Conservation (phyloP, 2,329 filamentous ascomycete species). For the Phaeosphaeriaceae sp. region DNA sequence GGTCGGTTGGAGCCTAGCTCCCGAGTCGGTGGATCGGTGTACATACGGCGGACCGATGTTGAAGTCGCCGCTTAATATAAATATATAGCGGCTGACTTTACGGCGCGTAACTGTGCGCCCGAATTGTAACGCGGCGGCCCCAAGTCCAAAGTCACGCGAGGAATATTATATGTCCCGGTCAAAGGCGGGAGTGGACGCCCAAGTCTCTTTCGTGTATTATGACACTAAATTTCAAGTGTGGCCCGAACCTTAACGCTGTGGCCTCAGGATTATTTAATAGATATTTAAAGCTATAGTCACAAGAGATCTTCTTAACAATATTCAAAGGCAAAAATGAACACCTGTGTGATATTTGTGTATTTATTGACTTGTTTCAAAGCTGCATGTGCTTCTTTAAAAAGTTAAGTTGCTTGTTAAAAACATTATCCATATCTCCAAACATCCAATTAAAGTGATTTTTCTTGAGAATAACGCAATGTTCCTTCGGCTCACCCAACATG, state of each 20-base stretch:
- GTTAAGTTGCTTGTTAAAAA: conserved; percentile 6
- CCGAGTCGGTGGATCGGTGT: neutral
- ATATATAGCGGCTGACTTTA: neutral
- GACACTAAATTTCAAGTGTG: neutral
- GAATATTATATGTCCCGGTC: neutral
- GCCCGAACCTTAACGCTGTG: neutral
- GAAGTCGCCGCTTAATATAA: neutral
- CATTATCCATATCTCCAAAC: conserved; percentile 14
- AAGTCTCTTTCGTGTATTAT: neutral
- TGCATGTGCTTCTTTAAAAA: conserved; percentile 9
- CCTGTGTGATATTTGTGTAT: neutral
- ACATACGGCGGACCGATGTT: neutral
- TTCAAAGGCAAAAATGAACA: neutral
- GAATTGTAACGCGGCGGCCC: neutral
- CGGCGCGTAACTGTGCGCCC: neutral
- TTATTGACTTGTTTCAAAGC: neutral
- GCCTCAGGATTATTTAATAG: neutral
- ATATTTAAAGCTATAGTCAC: neutral
- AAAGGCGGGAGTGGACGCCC: neutral
- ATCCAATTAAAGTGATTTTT: conserved; percentile 15
- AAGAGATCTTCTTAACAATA: neutral
- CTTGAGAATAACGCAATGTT: conserved; percentile 1
- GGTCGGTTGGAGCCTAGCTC: neutral
- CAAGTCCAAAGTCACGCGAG: neutral
- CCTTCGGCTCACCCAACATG: conserved; percentile 10